Base-by-base conservation (phyloP, 148 eudicot species). In the Arbutus unedo region DNA sequence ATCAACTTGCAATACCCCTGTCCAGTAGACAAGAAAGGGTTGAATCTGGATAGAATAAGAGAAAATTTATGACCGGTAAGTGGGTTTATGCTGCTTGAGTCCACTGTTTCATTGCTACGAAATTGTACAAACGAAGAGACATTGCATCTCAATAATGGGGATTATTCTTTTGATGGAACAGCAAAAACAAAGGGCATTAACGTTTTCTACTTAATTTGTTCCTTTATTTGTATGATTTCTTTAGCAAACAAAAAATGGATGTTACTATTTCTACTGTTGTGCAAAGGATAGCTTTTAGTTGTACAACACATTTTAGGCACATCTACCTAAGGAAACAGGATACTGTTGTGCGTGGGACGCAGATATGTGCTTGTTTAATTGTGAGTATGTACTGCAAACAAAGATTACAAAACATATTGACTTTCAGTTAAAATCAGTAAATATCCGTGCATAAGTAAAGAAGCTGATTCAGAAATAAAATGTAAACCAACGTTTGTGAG, bases 41-140 rank as follows among this genome's bases (percentile, higher is more conserved):
- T 82, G 79, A 50, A 14, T 82, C 50, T 62, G 67, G 74, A 74
- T 76, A 59, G 19, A 14, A 47, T 59, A 18, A n/a, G 47, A 62
- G 59, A 74, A 16, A 41, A 41, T 38, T 41, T 77, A 55, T 83
- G 85, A 80, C 68, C 41, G 84, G 86, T 86, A 77, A 70, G 10
- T 25, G 44, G n/a, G 57, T 49, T 80, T 68, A n/a, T 78, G 44
- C 8, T 8, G 54, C 57, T 3, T 13, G 8, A 6, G 4, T 10
- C 50, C 45, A 4, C 2, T 38, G 9, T 59, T 45, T 68, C 62
- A 19, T 80, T 68, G 25, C 47, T 31, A 21, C 1, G 64, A 67
- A 70, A 80, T 51, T 51, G 15, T 47, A 72, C 23, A 45, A 19
- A 78, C 41, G 62, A 15, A 76, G 79, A 54, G 54, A 72, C 7